These are phyloP conservation scores for Amaranthus tricolor DNA, from an alignment of 179 eudicot species.

Conservation along the genomic window DNA sequence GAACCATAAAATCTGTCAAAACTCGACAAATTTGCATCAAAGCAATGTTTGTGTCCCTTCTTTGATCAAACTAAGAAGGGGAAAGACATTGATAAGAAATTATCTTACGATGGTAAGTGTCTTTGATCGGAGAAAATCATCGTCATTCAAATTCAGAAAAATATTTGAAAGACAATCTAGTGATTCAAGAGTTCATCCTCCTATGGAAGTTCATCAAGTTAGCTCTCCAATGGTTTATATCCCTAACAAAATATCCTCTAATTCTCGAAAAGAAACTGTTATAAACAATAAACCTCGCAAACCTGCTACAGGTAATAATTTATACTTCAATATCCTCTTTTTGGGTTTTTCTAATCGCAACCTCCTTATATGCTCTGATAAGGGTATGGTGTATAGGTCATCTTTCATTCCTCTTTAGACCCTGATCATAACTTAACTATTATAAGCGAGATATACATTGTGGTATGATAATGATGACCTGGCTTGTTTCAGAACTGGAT, in stretches of 20 bases:
- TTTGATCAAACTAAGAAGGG: too few species aligned
- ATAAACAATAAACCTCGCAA: background rate
- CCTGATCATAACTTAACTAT: too few species aligned
- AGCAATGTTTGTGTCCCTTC: constrained; percentile 4
- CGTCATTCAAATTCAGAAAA: constrained; percentile 37
- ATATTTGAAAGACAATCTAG: constrained; percentile 37
- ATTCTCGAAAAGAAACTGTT: constrained; percentile 29
- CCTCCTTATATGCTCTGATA: too few species aligned
- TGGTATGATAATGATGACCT: background rate
- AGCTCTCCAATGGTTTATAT: constrained; percentile 22
- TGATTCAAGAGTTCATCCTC: constrained; percentile 9
- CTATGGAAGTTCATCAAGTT: constrained; percentile 21
- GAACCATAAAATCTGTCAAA: constrained; percentile 2
- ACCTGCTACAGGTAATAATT: constrained; percentile 27
- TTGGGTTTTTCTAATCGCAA: too few species aligned
- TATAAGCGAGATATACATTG: background rate
- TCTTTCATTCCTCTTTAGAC: too few species aligned
- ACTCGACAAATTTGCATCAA: background rate
- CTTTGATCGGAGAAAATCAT: constrained; percentile 29
- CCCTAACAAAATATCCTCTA: constrained; percentile 21
- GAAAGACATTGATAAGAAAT: too few species aligned
- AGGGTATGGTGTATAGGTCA: too few species aligned
- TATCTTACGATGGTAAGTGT: constrained; percentile 33
- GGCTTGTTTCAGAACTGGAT: constrained; percentile 50
- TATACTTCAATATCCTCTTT: background rate